These are phyloP conservation scores for Dipteronia sinensis DNA, from an alignment of 345 rosid genomes.

Conservation along the genomic window DNA sequence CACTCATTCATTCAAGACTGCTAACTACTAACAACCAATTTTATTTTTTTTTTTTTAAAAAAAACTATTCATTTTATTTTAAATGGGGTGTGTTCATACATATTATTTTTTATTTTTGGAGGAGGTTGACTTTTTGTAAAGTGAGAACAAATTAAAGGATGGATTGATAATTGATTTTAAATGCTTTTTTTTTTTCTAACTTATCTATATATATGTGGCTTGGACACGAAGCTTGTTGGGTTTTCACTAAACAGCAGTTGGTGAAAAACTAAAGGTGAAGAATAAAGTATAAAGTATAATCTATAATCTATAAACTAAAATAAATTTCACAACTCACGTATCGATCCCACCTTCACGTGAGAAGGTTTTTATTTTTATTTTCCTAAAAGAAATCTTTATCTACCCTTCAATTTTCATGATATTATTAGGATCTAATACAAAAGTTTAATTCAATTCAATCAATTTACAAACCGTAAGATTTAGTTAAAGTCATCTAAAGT, in stretches of 20 bases:
- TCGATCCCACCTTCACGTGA: too few relatives aligned
- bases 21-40: conserved; percentile 17
- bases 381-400: too few relatives aligned
- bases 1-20: conserved; percentile 9
- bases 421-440: background rate
- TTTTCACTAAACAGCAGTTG: background rate
- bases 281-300: background rate
- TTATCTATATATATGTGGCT: background rate
- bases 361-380: too few relatives aligned
- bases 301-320: too few relatives aligned
- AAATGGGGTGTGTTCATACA: too few relatives aligned
- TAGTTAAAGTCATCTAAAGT: too few relatives aligned
- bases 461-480: background rate
- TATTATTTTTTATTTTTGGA: background rate
- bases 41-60: background rate
- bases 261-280: background rate
- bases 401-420: too few relatives aligned
- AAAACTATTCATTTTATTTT: too few relatives aligned
- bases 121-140: conserved; percentile 9
- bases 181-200: background rate
- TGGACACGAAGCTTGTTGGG: background rate
- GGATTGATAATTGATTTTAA: background rate
- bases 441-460: too few relatives aligned
- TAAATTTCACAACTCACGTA: too few relatives aligned
- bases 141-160: background rate